Percentiles rank a stretch among this genome's conserved stretches.
These are phyloP conservation scores for Solanum clarkiae DNA, from an alignment of 257 asterid genomes.

Conservation along the genomic window DNA sequence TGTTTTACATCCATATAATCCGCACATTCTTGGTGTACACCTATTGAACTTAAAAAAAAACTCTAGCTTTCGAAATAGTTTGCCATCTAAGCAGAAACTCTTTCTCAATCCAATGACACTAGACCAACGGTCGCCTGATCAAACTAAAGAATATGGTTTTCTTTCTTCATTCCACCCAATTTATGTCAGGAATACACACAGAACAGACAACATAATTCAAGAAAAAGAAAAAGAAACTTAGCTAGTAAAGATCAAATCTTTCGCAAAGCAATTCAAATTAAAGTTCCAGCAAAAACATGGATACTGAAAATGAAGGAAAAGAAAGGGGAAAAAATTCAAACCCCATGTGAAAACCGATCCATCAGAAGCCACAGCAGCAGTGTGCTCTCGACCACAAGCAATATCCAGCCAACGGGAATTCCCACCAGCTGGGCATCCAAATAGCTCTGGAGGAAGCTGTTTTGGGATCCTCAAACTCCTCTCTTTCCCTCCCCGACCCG, in stretches of 20 bases:
- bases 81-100: background rate
- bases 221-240: background rate
- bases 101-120: background rate
- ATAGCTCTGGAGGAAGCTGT: slow-evolving; percentile 79
- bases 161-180: background rate
- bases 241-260: background rate
- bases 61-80: no score
- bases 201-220: background rate
- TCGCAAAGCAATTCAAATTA: background rate
- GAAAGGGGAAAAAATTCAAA: slow-evolving; percentile 10
- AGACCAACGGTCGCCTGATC: background rate
- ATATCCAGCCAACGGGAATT: slow-evolving; percentile 79
- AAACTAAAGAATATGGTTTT: background rate
- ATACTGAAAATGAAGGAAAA: background rate
- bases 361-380: slow-evolving; percentile 83
- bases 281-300: background rate
- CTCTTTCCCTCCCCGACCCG: slow-evolving; percentile 59
- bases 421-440: slow-evolving; percentile 62
- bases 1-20: background rate
- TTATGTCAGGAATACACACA: background rate
- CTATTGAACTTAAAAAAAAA: no score
- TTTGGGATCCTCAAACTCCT: slow-evolving; percentile 57
- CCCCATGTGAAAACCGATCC: slow-evolving; percentile 97
- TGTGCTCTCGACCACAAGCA: slow-evolving; percentile 91
- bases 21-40: background rate